phyloP scores from a whole-genome alignment of 495 filamentous ascomycete species.

The Penicillium dipodomyicola region DNA sequence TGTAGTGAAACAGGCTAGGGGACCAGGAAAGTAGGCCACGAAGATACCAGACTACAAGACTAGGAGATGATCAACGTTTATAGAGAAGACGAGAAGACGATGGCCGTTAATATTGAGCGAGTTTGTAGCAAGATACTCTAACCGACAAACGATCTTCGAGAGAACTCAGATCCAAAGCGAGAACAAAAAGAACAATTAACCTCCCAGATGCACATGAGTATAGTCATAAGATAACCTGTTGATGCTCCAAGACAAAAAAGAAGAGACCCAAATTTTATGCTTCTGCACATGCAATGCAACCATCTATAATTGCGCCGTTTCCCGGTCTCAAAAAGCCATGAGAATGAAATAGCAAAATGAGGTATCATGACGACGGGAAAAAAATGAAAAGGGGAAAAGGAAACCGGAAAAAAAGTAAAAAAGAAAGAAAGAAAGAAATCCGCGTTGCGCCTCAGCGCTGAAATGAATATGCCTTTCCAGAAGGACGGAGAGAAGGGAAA shows the following conservation, averaged over 20 bases:
- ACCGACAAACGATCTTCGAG: conserved; percentile 11
- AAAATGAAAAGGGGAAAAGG: conserved; percentile 20
- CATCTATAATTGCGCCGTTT: conserved; percentile 28
- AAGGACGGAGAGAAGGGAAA: conserved; percentile 13
- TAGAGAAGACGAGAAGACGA: conserved; percentile 11
- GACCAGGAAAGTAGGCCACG: not conserved
- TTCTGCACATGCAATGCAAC: conserved; percentile 25
- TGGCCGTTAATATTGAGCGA: conserved; percentile 23
- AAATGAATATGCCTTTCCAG: conserved; percentile 19
- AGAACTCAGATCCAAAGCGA: not conserved
- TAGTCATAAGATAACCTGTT: conserved; percentile 33
- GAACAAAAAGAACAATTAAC: conserved; percentile 29
- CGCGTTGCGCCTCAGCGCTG: conserved; percentile 2
- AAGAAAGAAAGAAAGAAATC: not conserved
- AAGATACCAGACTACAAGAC: not conserved
- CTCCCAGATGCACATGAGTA: conserved; percentile 45
- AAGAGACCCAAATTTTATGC: conserved; percentile 17
- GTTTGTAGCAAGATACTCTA: conserved; percentile 15
- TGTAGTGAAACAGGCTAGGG: not conserved
- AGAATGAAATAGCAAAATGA: conserved; percentile 15
- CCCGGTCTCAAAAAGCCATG: conserved; percentile 17
- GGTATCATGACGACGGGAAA: conserved; percentile 18
- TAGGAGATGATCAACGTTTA: not conserved
- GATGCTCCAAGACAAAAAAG: conserved; percentile 32
- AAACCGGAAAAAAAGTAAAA: conserved; percentile 16